phyloP scores from a whole-genome alignment of 495 filamentous ascomycete species.

The Penicillium malachiteum region DNA sequence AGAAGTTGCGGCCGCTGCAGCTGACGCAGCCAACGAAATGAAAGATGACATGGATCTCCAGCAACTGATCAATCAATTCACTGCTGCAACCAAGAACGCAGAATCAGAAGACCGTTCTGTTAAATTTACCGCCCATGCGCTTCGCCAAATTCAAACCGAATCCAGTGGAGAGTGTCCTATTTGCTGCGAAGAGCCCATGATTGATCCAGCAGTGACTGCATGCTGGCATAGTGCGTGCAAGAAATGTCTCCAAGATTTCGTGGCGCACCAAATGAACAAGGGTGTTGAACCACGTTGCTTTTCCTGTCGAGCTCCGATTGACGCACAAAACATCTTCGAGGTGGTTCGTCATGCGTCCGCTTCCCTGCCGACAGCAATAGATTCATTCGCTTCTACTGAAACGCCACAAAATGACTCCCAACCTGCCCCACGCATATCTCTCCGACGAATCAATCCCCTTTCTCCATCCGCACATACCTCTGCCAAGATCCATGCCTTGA shows the following conservation, averaged over 20 bases:
- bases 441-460: slow-evolving; percentile 74
- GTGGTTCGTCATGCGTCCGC: slow-evolving; percentile 60
- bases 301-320: slow-evolving; percentile 82
- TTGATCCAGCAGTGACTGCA: slow-evolving; percentile 86
- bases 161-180: slow-evolving; percentile 88
- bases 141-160: slow-evolving; percentile 88
- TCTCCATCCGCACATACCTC: slow-evolving; percentile 62
- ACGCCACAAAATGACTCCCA: slow-evolving; percentile 30
- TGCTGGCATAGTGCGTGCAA: slow-evolving; percentile 98
- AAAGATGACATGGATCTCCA: slow-evolving; percentile 96
- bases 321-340: slow-evolving; percentile 83
- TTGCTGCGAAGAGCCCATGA: slow-evolving; percentile 92
- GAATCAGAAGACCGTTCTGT: slow-evolving; percentile 34
- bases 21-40: slow-evolving; percentile 74
- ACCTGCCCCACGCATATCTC: slow-evolving; percentile 63
- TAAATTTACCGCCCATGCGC: slow-evolving; percentile 79
- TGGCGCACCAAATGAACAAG: slow-evolving; percentile 78
- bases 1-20: slow-evolving; percentile 75
- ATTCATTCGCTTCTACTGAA: slow-evolving; percentile 33
- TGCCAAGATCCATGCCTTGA: slow-evolving; percentile 79
- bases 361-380: slow-evolving; percentile 22
- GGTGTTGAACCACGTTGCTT: slow-evolving; percentile 77
- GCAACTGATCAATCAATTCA: slow-evolving; percentile 80
- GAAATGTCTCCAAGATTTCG: slow-evolving; percentile 81
- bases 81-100: slow-evolving; percentile 61